Base-by-base conservation (phyloP, 129 eudicot species). In the Deinandra increscens region DNA sequence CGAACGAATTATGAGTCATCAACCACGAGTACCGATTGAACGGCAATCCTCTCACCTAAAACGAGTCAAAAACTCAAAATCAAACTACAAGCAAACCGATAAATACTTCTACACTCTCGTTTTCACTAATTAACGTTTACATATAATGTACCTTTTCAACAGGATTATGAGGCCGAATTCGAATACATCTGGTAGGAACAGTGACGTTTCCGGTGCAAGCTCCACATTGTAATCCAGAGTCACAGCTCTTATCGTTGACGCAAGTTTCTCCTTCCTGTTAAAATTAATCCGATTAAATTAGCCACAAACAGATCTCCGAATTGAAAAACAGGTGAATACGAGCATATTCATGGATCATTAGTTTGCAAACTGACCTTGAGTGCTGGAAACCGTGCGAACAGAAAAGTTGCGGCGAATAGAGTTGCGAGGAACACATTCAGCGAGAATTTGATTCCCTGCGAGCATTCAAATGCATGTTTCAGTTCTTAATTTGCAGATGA, bases 1-100 rank as follows among this genome's bases (percentile, higher is more conserved):
- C 95, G 61, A 89, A 94, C 38, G 99, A 64, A 65, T 93, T 93
- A 82, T 93, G 99, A 60, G 99, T 93, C 51, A 90, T 93, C 75
- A 93, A 71, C 99, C 97, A 93, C 17, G 99, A 78, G 72, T 93
- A 93, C 41, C 87, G 78, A 75, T 93, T 84, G 50, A 83, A 93
- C 68, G 99, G 97, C 84, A 93, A 81, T 73, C 95, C 97, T 68
- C 66, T 83, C 81, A 80, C 95, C 97, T 93, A 49, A 9, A 59
- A 15, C 56, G 18, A 45, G 11, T 18, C 68, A 33, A 60, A 48
- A 39, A 29, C 36, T 18, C 68, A 33, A 60, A 48, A 39, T 39
- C 36, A 58, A 29, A 60, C 51, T 18, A 3, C 1, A 55, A 9
- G 13, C 6, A 55, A 8, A 74, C 56, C 55, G 36, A 69, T 46